Percentiles rank a stretch among this genome's conserved stretches.
phyloP scores from a whole-genome alignment of 257 asterid genomes.

The Solanum gandarillasii region DNA sequence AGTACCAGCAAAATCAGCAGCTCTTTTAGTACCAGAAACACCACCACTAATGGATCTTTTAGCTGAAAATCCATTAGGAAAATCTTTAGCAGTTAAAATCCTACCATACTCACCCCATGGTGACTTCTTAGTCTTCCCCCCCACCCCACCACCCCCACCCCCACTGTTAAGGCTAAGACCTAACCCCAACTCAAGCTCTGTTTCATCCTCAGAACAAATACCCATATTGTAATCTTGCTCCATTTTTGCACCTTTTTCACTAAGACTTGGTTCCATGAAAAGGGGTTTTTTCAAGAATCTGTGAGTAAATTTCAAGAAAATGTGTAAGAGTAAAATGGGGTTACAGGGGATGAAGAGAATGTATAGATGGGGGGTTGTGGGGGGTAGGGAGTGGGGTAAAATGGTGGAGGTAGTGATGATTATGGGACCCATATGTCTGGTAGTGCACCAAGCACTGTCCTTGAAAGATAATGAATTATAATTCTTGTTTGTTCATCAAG shows the following conservation, averaged over 20 bases:
- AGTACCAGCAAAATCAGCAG: constrained; percentile 20
- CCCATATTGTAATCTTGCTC: not conserved
- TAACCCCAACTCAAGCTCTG: constrained; percentile 46
- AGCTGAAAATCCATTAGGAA: constrained; percentile 36
- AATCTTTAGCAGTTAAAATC: constrained; percentile 63
- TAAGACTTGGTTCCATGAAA: constrained; percentile 36
- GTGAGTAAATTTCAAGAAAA: not conserved
- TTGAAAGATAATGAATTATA: not conserved
- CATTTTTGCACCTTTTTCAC: constrained; percentile 4
- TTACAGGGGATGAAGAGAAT: not conserved
- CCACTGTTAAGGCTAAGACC: constrained; percentile 35
- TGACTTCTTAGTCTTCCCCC: constrained; percentile 13
- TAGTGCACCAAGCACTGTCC: constrained; percentile 31
- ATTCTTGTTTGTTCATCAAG: constrained; percentile 5
- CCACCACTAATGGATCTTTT: constrained; percentile 28
- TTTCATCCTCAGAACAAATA: constrained; percentile 11
- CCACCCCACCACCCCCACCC: not conserved
- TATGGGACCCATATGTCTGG: constrained; percentile 46
- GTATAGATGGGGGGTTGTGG: not conserved
- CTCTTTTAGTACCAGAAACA: constrained; percentile 29
- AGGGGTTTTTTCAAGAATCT: not conserved
- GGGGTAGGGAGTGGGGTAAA: constrained; percentile 10
- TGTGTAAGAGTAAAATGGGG: not conserved
- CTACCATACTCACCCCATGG: constrained; percentile 38
- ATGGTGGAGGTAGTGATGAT: constrained; percentile 42